Base-by-base conservation (phyloP, 352 stramenopile genomes). In the Globisporangium canariense region DNA sequence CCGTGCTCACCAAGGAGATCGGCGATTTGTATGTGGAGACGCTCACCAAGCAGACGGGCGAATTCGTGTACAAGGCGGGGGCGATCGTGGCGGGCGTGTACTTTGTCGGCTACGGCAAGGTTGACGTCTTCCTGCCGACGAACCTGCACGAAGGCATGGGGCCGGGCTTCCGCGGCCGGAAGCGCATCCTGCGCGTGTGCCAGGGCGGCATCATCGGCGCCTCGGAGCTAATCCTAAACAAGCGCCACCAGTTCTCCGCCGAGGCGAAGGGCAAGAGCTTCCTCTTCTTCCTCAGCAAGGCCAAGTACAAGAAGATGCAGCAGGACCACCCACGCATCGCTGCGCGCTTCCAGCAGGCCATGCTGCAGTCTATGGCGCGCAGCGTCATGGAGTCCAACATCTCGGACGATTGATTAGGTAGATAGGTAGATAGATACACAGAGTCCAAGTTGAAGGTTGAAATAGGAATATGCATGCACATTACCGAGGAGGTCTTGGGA, bases 381-480 rank as follows among this genome's bases (percentile, higher is more conserved):
- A 88, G 81, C 41, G 85, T 95, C 41, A 85, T 95, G 56, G 87
- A 95, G 64, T 91, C 81, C 43, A 92, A 92, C 69, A 74, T 95
- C 67, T 75, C 83, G 3, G 87, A 94, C 62, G 81, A 93, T 65
- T 94, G 25, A 28, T 28, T 28, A 28, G 25, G 25, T 28, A 28
- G 25, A 28, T 28, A 28, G 25, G 25, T 28, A 81, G 60, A 46
- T 14, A 41, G 9, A 41, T 4, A 14, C 13, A 22, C 10, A 16
- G n/a, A 46, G 40, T 18, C 18, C 4, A 30, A 28, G 28, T 28
- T 28, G 25, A 28, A 28, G 1, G 25, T 28, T 28, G 25, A 28
- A 28, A 28, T 28, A 32, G 7, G 30, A 18, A 30, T 11, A 22
- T 8, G 25, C 10, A 57, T 5, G 28, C 16, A 9, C 30, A 9